Base-by-base conservation (phyloP, 805 yeast genomes). In the Pichia nanzhaoensis region DNA sequence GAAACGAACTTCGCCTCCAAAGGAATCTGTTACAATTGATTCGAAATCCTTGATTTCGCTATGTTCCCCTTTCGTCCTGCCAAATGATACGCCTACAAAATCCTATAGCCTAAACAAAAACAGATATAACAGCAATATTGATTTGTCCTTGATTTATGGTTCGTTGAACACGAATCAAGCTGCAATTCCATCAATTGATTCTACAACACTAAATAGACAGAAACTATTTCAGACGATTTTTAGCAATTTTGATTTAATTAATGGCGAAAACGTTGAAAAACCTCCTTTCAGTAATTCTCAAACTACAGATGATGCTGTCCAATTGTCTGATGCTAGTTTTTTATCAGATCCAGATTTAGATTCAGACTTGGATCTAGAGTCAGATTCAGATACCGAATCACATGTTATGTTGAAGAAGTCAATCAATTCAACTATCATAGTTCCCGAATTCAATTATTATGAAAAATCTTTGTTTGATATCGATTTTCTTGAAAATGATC, bases 31-130 rank as follows among this genome's bases (percentile, higher is more conserved):
- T 4, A 17, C 28, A 18, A 38, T 38, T 19, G 41, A 38, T 31
- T 24, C 41, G 4, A 27, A 33, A 5, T 56, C 55, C 35, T 28
- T 55, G n/a, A 50, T 52, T 12, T 49, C 61, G 1, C 44, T 54
- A 5, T 56, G 60, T 41, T 51, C 55, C 2, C 61, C 61, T 0
- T 54, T 58, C 36, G 39, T 42, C 1, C 31, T 55, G n/a, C 52
- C 60, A 4, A 51, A 51, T 10, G 42, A 46, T 19, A 44, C 42
- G 37, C 21, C 36, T 17, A 34, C 21, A 16, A 22, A 21, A 20
- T 13, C 35, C 8, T 42, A 14, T 31, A 20, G 14, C 3, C 14
- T 44, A 12, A 18, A 17, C 21, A 19, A 19, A 9, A 13, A 39
- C 16, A 39, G 42, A 28, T 38, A n/a, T 18, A 33, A 12, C 16